Base-by-base conservation (phyloP, 768 basidiomycete species). In the Grammothele lineata region DNA sequence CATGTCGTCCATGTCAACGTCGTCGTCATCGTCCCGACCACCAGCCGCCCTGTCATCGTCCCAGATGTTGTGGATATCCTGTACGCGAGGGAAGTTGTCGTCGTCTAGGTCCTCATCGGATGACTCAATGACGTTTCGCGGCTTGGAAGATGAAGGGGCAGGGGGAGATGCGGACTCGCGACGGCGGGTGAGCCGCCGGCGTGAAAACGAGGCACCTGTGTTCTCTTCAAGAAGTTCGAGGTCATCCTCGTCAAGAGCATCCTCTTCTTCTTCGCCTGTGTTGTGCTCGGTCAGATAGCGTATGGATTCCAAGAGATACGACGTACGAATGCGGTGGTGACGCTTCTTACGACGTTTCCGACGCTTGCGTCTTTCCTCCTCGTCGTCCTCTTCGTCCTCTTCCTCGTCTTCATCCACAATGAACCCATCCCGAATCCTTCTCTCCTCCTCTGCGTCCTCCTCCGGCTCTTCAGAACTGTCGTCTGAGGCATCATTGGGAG, bases 321-420 rank as follows among this genome's bases (percentile, higher is more conserved):
- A 78, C 74, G 38, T 58, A 69, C 70, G 63, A 61, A 74, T 78
- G 37, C 71, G 68, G 25, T 44, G 51, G 64, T 87, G 82, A 54
- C 77, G 75, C 61, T 72, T 79, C 69, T 83, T 83, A 56, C 78
- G 75, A 58, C 73, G 79, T 68, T 83, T 83, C 60, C 83, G 76
- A 53, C 79, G 74, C 63, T 83, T 90, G 50, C 78, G 71, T 36
- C 68, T 75, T 48, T 75, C 71, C 45, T 74, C 76, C 36, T 76
- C 73, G 35, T 79, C 74, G 3, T 78, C 74, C 17, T 79, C 80
- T 12, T 77, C 80, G 3, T 86, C 88, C 0, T 92, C 90, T 6
- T 92, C 92, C 49, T 94, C 91, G 8, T 88, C 85, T 46, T 86
- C 88, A 47, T 88, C 88, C 7, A 93, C 92, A 57, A 97, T 96